Evolutionary conservation across 2,329 filamentous ascomycete genomes (phyloP).

Genomic region (Metarhizium humberi): DNA sequence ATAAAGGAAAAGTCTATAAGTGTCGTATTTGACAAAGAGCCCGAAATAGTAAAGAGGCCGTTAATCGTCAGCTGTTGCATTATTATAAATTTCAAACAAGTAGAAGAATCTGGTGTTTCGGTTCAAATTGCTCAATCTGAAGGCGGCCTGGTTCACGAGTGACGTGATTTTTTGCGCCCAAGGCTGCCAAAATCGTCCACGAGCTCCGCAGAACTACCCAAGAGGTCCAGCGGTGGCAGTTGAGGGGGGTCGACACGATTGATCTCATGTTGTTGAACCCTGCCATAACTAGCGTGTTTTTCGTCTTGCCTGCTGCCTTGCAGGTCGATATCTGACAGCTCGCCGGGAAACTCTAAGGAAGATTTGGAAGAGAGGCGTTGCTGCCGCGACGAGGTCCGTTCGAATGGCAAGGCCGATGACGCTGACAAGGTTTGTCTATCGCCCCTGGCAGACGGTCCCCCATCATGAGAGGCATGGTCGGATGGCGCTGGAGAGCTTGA

Average conservation of each 20-base stretch:
- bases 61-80: conserved; percentile 6
- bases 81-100: conserved; percentile 1
- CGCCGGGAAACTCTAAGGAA: conserved; percentile 37
- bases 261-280: conserved; percentile 49
- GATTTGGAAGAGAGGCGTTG: conserved; percentile 38
- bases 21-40: neutral
- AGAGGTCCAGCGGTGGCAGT: conserved; percentile 31
- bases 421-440: conserved; percentile 9
- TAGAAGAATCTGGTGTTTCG: neutral
- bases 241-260: conserved; percentile 41
- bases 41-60: neutral
- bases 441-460: neutral
- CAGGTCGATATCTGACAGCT: conserved; percentile 33
- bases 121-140: neutral
- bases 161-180: neutral
- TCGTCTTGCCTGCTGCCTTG: conserved; percentile 28
- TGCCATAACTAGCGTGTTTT: conserved; percentile 44
- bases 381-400: conserved; percentile 44
- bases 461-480: conserved; percentile 9
- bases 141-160: neutral
- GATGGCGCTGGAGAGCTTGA: conserved; percentile 9
- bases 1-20: conserved; percentile 1
- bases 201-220: conserved; percentile 48
- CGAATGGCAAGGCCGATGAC: conserved; percentile 40
- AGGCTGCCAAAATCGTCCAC: conserved; percentile 28